phyloP scores from a whole-genome alignment of 2,329 filamentous ascomycete species.

The Xylariaceae sp. region DNA sequence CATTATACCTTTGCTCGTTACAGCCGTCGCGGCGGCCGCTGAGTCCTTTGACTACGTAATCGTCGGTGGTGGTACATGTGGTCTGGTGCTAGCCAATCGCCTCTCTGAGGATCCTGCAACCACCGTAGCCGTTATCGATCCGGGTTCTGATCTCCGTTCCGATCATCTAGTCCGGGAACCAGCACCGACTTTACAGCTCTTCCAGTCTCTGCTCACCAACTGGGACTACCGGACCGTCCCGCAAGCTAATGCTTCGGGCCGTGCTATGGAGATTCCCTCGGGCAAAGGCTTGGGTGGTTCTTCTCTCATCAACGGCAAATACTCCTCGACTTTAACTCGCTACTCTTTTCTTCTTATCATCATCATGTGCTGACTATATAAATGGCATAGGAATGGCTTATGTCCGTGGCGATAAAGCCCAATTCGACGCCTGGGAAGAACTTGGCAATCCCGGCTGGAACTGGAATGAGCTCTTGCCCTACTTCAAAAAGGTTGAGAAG shows the following conservation, averaged over 20 bases:
- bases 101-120: slow-evolving; percentile 14
- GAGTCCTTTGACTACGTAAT: slow-evolving; percentile 14
- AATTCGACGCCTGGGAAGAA: slow-evolving; percentile 4
- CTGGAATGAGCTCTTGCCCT: slow-evolving; percentile 2
- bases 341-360: not conserved
- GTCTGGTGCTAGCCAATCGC: slow-evolving; percentile 13
- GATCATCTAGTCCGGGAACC: slow-evolving; percentile 7
- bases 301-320: slow-evolving; percentile 4
- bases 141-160: slow-evolving; percentile 10
- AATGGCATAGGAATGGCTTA: slow-evolving; percentile 3
- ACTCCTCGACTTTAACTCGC: not conserved
- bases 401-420: not conserved
- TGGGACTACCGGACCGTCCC: slow-evolving; percentile 1
- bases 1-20: not conserved
- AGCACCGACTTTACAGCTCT: not conserved
- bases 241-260: not conserved
- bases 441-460: slow-evolving; percentile 4
- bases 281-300: slow-evolving; percentile 4
- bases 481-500: slow-evolving; percentile 1
- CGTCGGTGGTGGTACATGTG: slow-evolving; percentile 13
- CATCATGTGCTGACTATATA: not conserved
- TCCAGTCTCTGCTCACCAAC: not conserved
- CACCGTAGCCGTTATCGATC: slow-evolving; percentile 13
- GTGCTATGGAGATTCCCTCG: not conserved
- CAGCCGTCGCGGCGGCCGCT: not conserved